A percentile compares a stretch with the other conserved stretches of the same genome.
These are phyloP conservation scores for Lichtheimia ramosa DNA, from an alignment of 371 early-diverging fungal species.

Conservation along the genomic window DNA sequence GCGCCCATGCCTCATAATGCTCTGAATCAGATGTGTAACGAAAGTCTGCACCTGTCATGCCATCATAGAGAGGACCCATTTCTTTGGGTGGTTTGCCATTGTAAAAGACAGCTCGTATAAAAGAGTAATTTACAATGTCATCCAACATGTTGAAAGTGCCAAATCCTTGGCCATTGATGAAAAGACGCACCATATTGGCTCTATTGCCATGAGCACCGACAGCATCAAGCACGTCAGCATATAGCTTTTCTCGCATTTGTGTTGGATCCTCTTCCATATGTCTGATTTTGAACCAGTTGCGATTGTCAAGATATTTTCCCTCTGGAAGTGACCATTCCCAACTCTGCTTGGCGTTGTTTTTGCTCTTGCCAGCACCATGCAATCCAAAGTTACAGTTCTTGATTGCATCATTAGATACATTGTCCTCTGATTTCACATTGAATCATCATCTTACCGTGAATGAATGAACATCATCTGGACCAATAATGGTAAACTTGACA, in stretches of 20 bases:
- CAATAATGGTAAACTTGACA: conserved; percentile 44
- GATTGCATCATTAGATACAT: conserved; percentile 1
- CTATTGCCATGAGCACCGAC: conserved; percentile 50
- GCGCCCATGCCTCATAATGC: conserved; percentile 35
- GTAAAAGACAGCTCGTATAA: conserved; percentile 46
- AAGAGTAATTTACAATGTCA: conserved; percentile 51
- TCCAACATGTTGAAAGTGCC: conserved; percentile 61
- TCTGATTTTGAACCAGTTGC: conserved; percentile 56
- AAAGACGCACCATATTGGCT: conserved; percentile 55
- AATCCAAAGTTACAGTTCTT: conserved; percentile 36
- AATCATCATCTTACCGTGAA: conserved; percentile 18
- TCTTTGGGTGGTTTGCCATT: conserved; percentile 39
- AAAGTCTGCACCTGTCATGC: conserved; percentile 55
- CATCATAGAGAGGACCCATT: conserved; percentile 54
- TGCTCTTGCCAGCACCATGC: conserved; percentile 56
- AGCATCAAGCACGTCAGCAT: conserved; percentile 50
- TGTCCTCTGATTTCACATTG: too few species aligned
- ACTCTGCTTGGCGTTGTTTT: conserved; percentile 60
- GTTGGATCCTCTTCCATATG: conserved; percentile 63
- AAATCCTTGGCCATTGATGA: conserved; percentile 47
- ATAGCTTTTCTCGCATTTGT: conserved; percentile 60
- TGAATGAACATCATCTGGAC: conserved; percentile 39
- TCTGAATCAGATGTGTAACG: conserved; percentile 29
- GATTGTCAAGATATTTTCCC: conserved; percentile 34
- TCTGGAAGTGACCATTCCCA: conserved; percentile 47